phyloP scores from a whole-genome alignment of 83 land plant genomes.

The Picea abies region DNA sequence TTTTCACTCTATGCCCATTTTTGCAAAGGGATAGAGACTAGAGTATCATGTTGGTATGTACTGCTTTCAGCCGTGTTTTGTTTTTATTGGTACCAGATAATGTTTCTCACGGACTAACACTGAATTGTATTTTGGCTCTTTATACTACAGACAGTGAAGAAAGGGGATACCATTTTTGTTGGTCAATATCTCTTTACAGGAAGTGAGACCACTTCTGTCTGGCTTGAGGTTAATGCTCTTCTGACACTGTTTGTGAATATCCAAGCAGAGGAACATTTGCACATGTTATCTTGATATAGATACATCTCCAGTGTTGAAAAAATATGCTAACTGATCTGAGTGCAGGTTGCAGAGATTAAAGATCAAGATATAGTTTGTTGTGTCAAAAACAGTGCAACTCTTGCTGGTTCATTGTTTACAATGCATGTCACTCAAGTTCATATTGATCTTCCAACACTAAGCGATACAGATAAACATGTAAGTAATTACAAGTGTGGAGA shows the following conservation, averaged over 20 bases:
- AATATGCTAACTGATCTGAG: neutral
- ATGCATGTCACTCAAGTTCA: slow-evolving; percentile 80
- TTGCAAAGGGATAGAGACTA: neutral
- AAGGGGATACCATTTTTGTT: slow-evolving; percentile 87
- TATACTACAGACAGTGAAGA: slow-evolving; percentile 61
- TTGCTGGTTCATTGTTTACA: slow-evolving; percentile 83
- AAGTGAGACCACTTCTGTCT: slow-evolving; percentile 95
- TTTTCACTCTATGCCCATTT: neutral
- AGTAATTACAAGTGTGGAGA: neutral
- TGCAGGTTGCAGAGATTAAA: slow-evolving; percentile 37
- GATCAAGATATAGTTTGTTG: slow-evolving; percentile 79
- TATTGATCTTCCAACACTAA: slow-evolving; percentile 77
- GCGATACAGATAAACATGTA: slow-evolving; percentile 79
- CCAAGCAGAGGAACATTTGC: neutral
- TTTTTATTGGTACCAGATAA: neutral
- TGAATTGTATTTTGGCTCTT: neutral
- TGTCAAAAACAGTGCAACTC: slow-evolving; percentile 86
- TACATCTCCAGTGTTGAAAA: neutral
- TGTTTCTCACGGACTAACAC: neutral
- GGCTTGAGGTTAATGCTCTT: slow-evolving; percentile 70
- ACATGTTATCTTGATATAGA: neutral
- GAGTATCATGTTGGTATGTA: neutral
- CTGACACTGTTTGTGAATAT: neutral
- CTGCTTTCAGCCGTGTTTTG: neutral
- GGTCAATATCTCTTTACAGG: slow-evolving; percentile 95